Evolutionary conservation across 2,329 filamentous ascomycete genomes (phyloP), one percentile per base, ranked within the genome.

Genomic region (Talaromyces funiculosus): DNA sequence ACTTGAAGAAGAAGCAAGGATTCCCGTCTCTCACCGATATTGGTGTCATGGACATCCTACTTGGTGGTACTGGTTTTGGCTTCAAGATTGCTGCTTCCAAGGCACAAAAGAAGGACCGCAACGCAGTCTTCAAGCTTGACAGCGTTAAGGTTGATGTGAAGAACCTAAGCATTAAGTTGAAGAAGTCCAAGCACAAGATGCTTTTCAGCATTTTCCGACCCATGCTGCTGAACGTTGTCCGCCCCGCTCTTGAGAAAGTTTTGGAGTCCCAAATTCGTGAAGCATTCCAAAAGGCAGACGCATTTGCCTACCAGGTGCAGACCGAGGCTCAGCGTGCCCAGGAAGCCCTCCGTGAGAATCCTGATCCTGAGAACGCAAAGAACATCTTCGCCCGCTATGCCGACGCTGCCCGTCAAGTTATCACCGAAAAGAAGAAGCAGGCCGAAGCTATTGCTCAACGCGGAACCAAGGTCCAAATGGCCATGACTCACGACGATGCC

Each of bases 61-160:
- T 99, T 59, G 90, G 89, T 26, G 94, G 92, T 33, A 84, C 89
- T 45, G 94, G 94, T 37, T 88, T 99, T 73, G 89, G 88, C 69
- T 96, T 97, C 84, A 92, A 92, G 76, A 86, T 97, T 71, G 90
- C 91, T 72, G 83, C 96, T 67, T 90, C 92, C 60, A 92, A 87
- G 51, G 87, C 90, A 2, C 86, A 93, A 57, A 84, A 87, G 72
- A 82, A 80, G 20, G 92, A 96, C 69, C 80, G 81, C 29, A 85
- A 90, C 68, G 86, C 94, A 74, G 94, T 96, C 78, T 93, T 97
- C 84, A 97, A 96, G 84, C 84, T 97, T 63, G 91, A 96, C 71
- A 92, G 89, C 75, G 89, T 96, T 3, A 82, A 89, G 42, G 90
- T 96, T 20, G 86, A 90, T 68, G 85, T 96, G 67, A 89, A 90